These are phyloP conservation scores for Conticribra weissflogii DNA, from an alignment of 108 stramenopile genomes.

Conservation along the genomic window DNA sequence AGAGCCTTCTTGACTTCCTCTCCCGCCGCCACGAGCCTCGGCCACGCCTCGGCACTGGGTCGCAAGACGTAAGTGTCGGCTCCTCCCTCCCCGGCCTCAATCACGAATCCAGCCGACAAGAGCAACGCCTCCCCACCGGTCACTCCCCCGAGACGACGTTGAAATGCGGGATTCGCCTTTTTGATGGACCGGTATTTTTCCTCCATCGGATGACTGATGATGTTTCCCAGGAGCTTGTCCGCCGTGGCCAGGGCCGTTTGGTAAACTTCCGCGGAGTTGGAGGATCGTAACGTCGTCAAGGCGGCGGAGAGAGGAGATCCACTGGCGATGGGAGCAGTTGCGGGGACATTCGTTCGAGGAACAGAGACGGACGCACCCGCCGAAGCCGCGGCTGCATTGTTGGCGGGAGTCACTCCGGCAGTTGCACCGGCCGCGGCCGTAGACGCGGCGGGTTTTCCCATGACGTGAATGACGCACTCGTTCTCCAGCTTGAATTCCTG, in stretches of 20 bases:
- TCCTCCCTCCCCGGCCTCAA: constrained; percentile 40
- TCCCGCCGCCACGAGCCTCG: constrained; percentile 51
- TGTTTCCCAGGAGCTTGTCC: constrained; percentile 72
- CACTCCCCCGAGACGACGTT: constrained; percentile 65
- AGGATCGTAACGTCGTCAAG: constrained; percentile 47
- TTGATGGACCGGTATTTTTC: constrained; percentile 89
- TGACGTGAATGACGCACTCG: constrained; percentile 84
- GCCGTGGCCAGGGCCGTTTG: constrained; percentile 64
- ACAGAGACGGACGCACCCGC: constrained; percentile 34
- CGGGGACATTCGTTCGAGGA: constrained; percentile 6
- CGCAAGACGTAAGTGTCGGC: constrained; percentile 57
- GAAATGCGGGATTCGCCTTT: constrained; percentile 71
- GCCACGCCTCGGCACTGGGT: constrained; percentile 79
- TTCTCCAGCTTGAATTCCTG: constrained; percentile 76
- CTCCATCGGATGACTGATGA: constrained; percentile 77
- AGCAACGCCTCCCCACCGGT: constrained; percentile 62
- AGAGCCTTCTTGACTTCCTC: constrained; percentile 48
- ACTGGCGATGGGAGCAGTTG: constrained; percentile 15
- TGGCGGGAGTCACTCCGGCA: background rate
- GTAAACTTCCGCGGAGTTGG: constrained; percentile 52
- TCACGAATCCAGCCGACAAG: constrained; percentile 58
- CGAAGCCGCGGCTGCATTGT: background rate
- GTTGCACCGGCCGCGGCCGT: constrained; percentile 4
- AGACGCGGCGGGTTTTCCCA: constrained; percentile 71
- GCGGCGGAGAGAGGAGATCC: constrained; percentile 51